Evolutionary conservation across 169 alveolate species (phyloP).

Genomic region (Eimeria sp.): DNA sequence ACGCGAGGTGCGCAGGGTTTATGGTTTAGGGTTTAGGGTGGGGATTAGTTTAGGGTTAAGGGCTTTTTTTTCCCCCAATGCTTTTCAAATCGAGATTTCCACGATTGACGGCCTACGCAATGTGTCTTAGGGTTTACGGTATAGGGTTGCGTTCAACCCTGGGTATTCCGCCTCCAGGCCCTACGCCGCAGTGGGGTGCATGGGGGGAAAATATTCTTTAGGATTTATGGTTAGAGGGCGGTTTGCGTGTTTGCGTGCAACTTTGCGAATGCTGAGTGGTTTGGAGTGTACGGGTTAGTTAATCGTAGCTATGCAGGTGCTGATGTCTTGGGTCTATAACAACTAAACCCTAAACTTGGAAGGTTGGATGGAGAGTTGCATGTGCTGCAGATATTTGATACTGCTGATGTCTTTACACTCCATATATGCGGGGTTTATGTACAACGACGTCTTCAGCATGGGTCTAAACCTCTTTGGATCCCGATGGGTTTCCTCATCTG

Average conservation of each 20-base stretch:
- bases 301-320: background rate
- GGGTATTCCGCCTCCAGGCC: no score
- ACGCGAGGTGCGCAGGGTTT: slow-evolving; percentile 83
- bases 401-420: slow-evolving; percentile 97
- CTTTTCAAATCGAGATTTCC: no score
- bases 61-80: background rate
- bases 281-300: no score
- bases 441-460: slow-evolving; percentile 98
- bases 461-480: slow-evolving; percentile 96
- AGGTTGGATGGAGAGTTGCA: background rate
- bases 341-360: background rate
- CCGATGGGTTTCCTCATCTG: slow-evolving; percentile 77
- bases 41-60: background rate
- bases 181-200: no score
- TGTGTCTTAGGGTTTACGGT: no score
- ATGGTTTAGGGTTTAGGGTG: background rate
- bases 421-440: slow-evolving; percentile 95
- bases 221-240: background rate
- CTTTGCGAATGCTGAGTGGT: background rate
- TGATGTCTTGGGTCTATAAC: background rate
- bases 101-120: no score
- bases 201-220: no score
- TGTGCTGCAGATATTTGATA: slow-evolving; percentile 95
- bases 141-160: no score
- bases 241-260: background rate